Conservation (phyloP, 169 alveolate species). For the Cryptosporidium sp. region DNA sequence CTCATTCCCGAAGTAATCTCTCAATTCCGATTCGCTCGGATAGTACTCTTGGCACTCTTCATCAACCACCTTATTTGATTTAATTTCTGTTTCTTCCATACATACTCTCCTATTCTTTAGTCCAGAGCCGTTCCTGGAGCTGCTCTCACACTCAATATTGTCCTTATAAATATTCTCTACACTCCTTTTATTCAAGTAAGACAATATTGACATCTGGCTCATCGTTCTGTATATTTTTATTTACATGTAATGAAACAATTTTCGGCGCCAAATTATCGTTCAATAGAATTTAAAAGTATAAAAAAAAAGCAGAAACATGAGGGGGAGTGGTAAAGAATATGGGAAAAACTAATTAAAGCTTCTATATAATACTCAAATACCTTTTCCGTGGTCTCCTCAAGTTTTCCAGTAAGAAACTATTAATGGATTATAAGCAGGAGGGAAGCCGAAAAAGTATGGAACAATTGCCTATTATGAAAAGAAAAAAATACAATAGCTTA, state of each 20-base stretch:
- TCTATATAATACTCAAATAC: neutral
- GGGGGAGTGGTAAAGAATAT: neutral
- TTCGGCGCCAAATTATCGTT: neutral
- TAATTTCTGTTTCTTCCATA: neutral
- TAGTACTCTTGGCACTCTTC: neutral
- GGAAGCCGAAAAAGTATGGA: neutral
- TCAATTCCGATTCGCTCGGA: conserved; percentile 18
- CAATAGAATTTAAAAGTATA: no score
- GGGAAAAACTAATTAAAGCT: neutral
- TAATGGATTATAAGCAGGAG: neutral
- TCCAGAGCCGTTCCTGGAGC: neutral
- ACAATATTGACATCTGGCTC: conserved; percentile 13
- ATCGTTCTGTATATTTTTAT: neutral
- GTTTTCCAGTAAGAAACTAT: neutral
- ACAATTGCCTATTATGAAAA: no score
- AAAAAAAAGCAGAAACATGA: neutral
- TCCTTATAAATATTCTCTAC: neutral
- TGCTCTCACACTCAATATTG: neutral
- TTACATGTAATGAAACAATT: conserved; percentile 4
- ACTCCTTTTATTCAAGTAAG: conserved; percentile 4
- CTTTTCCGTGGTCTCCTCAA: neutral
- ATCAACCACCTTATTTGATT: neutral
- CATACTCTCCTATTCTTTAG: neutral
- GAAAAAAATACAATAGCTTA: neutral
- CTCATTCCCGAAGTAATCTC: conserved; percentile 66